Conservation (phyloP, 73 alveolate species). For the Durusdinium trenchii region DNA sequence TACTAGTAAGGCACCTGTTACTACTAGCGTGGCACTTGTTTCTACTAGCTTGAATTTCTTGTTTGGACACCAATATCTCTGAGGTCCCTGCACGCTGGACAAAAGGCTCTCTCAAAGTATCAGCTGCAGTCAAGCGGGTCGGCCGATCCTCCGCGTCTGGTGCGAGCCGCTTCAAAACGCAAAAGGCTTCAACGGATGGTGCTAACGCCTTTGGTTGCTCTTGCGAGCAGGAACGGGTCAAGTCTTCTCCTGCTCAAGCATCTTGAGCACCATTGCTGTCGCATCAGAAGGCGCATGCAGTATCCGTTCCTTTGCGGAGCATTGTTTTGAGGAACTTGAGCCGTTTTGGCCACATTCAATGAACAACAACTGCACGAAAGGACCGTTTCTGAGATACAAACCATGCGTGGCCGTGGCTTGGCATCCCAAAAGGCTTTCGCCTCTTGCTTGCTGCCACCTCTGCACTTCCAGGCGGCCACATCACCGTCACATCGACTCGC, state of each 20-base stretch:
- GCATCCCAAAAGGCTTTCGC: conserved; percentile 82
- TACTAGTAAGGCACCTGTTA: too few species aligned
- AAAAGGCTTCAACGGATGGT: not conserved
- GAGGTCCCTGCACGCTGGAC: not conserved
- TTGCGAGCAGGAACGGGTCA: too few species aligned
- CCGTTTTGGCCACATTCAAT: not conserved
- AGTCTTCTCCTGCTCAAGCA: conserved; percentile 94
- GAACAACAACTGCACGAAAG: not conserved
- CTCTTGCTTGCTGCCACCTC: conserved; percentile 75
- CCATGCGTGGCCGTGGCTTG: conserved; percentile 73
- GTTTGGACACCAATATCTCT: too few species aligned
- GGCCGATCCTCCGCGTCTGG: conserved; percentile 46
- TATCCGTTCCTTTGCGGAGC: conserved; percentile 26
- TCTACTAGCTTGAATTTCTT: too few species aligned
- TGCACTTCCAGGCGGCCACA: not conserved
- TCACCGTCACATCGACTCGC: not conserved
- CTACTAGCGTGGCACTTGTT: too few species aligned
- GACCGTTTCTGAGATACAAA: not conserved
- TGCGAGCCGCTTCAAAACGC: too few species aligned
- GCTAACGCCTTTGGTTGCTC: not conserved
- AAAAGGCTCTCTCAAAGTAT: conserved; percentile 62
- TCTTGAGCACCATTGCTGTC: conserved; percentile 34
- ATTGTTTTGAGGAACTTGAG: not conserved
- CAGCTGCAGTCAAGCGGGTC: conserved; percentile 67
- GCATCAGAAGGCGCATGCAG: conserved; percentile 71